Evolutionary conservation across 441 rosid species (phyloP), one percentile per base, ranked within the genome.

Genomic region (Syzygium malaccense): DNA sequence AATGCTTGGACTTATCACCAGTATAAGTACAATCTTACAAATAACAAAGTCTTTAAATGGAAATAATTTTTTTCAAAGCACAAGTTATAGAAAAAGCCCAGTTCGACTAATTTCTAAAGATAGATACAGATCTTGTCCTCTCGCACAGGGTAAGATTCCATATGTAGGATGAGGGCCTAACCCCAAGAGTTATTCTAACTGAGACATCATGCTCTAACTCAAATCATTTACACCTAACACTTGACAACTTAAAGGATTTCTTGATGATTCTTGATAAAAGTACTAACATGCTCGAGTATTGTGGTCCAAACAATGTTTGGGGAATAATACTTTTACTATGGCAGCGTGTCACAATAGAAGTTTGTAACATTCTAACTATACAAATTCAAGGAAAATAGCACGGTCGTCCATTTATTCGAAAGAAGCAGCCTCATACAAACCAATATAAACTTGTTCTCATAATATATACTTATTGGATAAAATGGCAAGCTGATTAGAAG

Each of bases 331-430:
- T 64, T 64, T 64, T 15, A 64, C 0, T 1, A 8, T 30, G 75
- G 41, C 1, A 15, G 37, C 4, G 12, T 30, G 75, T 30, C 75
- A 17, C 30, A 5, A 30, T 15, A 30, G 32, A 15, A 64, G 20
- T 64, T 1, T 30, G 0, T 64, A 20, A 30, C 75, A 30, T 64
- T 62, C 5, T 64, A 64, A 30, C 75, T 62, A 64, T 17, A 64
- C 18, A 30, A 64, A 64, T 30, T 15, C 30, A 58, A 17, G n/a
- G 66, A 28, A 60, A 60, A 60, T 60, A 32, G n/a, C 32, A 28
- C 0, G 1, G 0, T 60, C 4, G 17, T 60, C 8, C 14, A 0
- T 60, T 60, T 60, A 60, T 28, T 60, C 0, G 2, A 60, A 1
- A 60, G 56, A 55, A 2, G 56, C 32, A 60, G n/a, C 32, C 32